These are phyloP conservation scores for Stenocarpella maydis DNA, from an alignment of 2,329 filamentous ascomycete species.

Conservation along the genomic window DNA sequence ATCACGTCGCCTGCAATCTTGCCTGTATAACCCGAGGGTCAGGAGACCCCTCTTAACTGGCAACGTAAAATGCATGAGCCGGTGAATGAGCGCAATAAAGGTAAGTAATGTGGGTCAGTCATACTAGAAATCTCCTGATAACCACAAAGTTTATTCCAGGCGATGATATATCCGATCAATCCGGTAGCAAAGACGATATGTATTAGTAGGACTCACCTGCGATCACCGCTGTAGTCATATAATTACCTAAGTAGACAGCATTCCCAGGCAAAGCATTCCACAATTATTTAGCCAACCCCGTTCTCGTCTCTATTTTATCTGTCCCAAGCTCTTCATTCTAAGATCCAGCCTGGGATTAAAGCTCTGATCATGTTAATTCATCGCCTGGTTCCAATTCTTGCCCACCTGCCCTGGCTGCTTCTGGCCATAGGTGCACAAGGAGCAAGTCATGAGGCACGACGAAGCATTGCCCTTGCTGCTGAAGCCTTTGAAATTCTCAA, in stretches of 20 bases:
- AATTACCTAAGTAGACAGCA: neutral
- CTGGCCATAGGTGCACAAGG: slow-evolving; percentile 12
- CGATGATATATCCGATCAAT: neutral
- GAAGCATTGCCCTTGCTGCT: slow-evolving; percentile 3
- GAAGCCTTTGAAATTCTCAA: slow-evolving; percentile 1
- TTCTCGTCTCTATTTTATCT: slow-evolving; percentile 6
- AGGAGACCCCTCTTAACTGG: neutral
- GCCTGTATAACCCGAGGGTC: neutral
- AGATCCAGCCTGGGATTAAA: neutral
- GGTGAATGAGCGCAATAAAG: neutral
- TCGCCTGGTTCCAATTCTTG: neutral
- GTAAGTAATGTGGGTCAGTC: neutral
- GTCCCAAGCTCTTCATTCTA: neutral
- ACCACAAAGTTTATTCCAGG: neutral
- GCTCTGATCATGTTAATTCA: slow-evolving; percentile 12
- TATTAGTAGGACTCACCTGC: neutral
- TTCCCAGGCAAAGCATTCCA: neutral
- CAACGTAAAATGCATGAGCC: neutral
- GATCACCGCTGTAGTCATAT: neutral
- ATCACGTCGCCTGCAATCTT: neutral
- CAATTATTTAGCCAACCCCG: neutral
- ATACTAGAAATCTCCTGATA: slow-evolving; percentile 10
- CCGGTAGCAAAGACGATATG: neutral
- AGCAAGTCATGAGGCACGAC: neutral
- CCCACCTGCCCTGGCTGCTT: slow-evolving; percentile 10